A percentile compares a stretch with the other conserved stretches of the same genome.
These are phyloP conservation scores for Aspergillus pseudotamarii DNA, from an alignment of 2,329 filamentous ascomycete species.

Conservation along the genomic window DNA sequence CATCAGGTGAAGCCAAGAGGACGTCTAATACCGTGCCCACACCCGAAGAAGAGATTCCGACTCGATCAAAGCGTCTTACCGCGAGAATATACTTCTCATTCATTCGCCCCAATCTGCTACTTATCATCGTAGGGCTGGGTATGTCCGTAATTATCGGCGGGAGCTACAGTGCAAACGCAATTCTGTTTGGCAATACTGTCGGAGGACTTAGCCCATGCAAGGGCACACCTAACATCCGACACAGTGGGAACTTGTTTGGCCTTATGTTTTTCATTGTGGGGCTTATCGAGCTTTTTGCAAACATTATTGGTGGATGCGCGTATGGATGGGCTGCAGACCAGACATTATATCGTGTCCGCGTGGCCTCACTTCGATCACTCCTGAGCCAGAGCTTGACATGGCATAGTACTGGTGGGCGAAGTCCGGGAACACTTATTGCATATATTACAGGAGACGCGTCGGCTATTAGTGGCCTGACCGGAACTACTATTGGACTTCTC, in stretches of 20 bases:
- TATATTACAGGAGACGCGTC: conserved; percentile 71
- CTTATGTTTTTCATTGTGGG: conserved; percentile 63
- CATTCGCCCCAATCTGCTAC: conserved; percentile 47
- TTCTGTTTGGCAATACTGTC: conserved; percentile 63
- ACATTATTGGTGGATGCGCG: conserved; percentile 58
- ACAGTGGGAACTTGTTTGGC: conserved; percentile 55
- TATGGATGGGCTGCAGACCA: conserved; percentile 65
- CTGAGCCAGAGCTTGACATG: conserved; percentile 68
- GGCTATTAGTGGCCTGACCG: conserved; percentile 67
- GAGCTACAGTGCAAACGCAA: conserved; percentile 58
- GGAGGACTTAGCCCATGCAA: conserved; percentile 58
- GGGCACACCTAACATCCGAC: conserved; percentile 49
- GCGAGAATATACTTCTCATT: conserved; percentile 31
- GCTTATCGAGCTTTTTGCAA: conserved; percentile 60
- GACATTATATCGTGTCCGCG: conserved; percentile 63
- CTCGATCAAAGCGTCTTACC: background rate
- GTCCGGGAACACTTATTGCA: conserved; percentile 62
- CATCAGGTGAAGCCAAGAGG: too few relatives aligned
- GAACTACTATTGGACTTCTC: conserved; percentile 69
- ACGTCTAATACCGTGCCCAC: too few relatives aligned
- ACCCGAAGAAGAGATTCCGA: background rate
- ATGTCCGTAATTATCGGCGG: conserved; percentile 59
- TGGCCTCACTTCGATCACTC: conserved; percentile 64
- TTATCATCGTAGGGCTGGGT: conserved; percentile 52
- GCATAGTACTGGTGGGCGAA: conserved; percentile 67